A percentile compares a stretch with the other conserved stretches of the same genome.
phyloP scores from a whole-genome alignment of 192 early-diverging fungal species.

The Phycomyces blakesleeanus region DNA sequence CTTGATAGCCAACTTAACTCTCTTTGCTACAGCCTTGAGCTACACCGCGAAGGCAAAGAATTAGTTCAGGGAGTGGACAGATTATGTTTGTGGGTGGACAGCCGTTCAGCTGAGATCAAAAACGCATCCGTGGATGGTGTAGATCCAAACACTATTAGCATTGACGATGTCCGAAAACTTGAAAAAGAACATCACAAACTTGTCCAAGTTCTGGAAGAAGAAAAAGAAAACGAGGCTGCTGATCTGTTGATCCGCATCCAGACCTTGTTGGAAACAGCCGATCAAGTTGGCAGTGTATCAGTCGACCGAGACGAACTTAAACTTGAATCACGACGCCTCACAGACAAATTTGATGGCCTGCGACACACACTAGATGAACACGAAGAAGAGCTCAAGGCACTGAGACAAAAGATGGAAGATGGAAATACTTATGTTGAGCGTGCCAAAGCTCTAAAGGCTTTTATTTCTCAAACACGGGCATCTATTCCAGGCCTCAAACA shows the following conservation, averaged over 20 bases:
- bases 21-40: conserved; percentile 16
- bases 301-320: conserved; percentile 8
- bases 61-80: conserved; percentile 6
- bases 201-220: not conserved
- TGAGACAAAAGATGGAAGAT: conserved; percentile 19
- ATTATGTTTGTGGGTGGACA: conserved; percentile 8
- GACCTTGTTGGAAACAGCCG: conserved; percentile 8
- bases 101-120: conserved; percentile 1
- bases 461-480: conserved; percentile 5
- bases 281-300: conserved; percentile 3
- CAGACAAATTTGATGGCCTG: conserved; percentile 16
- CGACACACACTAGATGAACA: conserved; percentile 16
- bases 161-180: conserved; percentile 14
- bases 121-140: conserved; percentile 4
- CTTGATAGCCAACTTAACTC: conserved; percentile 6
- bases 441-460: not conserved
- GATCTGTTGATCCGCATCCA: conserved; percentile 18
- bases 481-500: conserved; percentile 26
- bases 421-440: conserved; percentile 17
- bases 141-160: not conserved
- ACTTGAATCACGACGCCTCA: conserved; percentile 3
- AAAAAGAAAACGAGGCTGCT: conserved; percentile 14
- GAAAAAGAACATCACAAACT: conserved; percentile 8
- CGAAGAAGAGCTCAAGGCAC: conserved; percentile 4
- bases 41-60: conserved; percentile 17